Conservation (phyloP, 495 filamentous ascomycete genomes). For the Pyrenula aspistea region DNA sequence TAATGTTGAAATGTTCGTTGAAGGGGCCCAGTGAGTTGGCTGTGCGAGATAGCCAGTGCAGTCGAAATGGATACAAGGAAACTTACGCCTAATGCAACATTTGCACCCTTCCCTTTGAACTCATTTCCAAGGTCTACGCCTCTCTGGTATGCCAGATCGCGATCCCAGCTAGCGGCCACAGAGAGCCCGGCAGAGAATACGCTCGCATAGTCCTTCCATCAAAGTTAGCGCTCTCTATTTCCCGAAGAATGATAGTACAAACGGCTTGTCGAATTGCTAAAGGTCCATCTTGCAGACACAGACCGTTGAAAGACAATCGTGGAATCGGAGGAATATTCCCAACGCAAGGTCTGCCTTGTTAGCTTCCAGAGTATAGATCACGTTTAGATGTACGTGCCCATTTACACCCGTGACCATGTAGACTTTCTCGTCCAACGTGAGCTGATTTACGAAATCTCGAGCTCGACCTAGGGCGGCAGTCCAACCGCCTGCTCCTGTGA, state of each 20-base stretch:
- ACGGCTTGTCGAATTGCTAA: conserved; percentile 29
- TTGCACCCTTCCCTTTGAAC: conserved; percentile 36
- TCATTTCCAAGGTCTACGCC: conserved; percentile 45
- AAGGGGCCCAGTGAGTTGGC: conserved; percentile 51
- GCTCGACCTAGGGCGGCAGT: conserved; percentile 64
- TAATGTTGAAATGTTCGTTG: conserved; percentile 41
- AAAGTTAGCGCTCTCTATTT: neutral
- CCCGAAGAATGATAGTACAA: too few relatives aligned
- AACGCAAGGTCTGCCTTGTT: conserved; percentile 46
- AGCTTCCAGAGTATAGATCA: neutral
- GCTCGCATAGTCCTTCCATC: conserved; percentile 35
- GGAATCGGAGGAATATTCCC: conserved; percentile 47
- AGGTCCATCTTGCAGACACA: conserved; percentile 46
- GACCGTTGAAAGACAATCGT: conserved; percentile 36
- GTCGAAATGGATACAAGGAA: conserved; percentile 34
- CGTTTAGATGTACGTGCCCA: neutral
- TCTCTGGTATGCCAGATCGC: conserved; percentile 36
- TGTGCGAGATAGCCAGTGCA: conserved; percentile 58
- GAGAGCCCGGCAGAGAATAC: conserved; percentile 60
- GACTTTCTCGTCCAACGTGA: conserved; percentile 75
- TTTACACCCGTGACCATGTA: conserved; percentile 73
- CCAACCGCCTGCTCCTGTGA: conserved; percentile 41
- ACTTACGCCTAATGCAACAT: conserved; percentile 44
- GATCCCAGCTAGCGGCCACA: conserved; percentile 48
- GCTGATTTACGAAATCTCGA: conserved; percentile 55